phyloP scores from a whole-genome alignment of 768 basidiomycete species.

The Russula abietina region DNA sequence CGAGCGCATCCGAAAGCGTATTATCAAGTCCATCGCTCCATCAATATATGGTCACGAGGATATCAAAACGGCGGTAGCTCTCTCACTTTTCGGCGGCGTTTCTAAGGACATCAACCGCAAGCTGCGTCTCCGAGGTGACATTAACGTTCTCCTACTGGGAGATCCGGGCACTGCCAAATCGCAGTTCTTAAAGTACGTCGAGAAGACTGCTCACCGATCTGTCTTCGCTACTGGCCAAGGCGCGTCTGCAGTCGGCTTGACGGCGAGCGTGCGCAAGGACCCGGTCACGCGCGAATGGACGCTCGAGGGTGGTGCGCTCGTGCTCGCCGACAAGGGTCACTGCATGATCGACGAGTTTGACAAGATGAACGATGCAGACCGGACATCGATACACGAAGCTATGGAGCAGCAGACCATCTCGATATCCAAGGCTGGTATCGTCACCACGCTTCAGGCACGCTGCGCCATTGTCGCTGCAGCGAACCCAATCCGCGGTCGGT shows the following conservation, averaged over 20 bases:
- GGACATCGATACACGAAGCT: slow-evolving; percentile 98
- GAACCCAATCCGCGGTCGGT: slow-evolving; percentile 93
- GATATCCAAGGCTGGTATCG: slow-evolving; percentile 97
- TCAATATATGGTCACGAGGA: slow-evolving; percentile 99
- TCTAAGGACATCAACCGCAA: slow-evolving; percentile 96
- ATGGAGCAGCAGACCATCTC: slow-evolving; percentile 99
- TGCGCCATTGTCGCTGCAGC: slow-evolving; percentile 98
- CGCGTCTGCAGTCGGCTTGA: slow-evolving; percentile 96
- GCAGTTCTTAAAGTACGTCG: slow-evolving; percentile 97
- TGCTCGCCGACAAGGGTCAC: slow-evolving; percentile 96
- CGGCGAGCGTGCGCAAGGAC: slow-evolving; percentile 98
- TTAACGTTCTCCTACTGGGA: slow-evolving; percentile 92
- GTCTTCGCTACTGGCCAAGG: slow-evolving; percentile 99
- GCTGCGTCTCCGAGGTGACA: slow-evolving; percentile 93
- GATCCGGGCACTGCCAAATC: slow-evolving; percentile 99
- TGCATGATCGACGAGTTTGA: slow-evolving; percentile 99
- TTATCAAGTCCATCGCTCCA: slow-evolving; percentile 97
- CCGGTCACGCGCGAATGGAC: slow-evolving; percentile 98
- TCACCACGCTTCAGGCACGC: slow-evolving; percentile 95
- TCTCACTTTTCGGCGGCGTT: slow-evolving; percentile 92
- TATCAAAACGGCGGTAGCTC: slow-evolving; percentile 95
- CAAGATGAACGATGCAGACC: slow-evolving; percentile 99
- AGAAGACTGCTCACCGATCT: slow-evolving; percentile 96
- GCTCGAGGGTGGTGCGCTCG: slow-evolving; percentile 93
- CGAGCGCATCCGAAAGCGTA: slow-evolving; percentile 92